Evolutionary conservation across 208 protist genomes (phyloP).

Genomic region (Leishmania gerbilli): DNA sequence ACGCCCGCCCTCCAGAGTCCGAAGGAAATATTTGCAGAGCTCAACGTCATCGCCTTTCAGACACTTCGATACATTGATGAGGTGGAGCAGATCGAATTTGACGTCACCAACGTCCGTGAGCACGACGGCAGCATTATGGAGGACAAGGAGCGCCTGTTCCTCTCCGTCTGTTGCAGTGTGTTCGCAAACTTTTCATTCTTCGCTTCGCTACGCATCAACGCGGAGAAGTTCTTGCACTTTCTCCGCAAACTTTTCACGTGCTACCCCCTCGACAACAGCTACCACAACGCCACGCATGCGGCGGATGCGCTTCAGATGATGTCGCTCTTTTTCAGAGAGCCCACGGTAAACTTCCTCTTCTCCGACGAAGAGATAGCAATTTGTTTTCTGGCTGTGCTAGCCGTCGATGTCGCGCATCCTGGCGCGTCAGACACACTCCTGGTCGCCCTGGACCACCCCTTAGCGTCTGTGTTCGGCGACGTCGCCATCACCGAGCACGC

Average conservation of each 20-base stretch:
- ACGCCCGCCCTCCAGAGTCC: slow-evolving; percentile 64
- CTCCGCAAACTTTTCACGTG: slow-evolving; percentile 56
- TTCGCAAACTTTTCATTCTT: slow-evolving; percentile 85
- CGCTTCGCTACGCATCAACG: slow-evolving; percentile 46
- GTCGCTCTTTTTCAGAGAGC: slow-evolving; percentile 78
- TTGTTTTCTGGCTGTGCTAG: slow-evolving; percentile 70
- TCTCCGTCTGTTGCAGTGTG: slow-evolving; percentile 82
- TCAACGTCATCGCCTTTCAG: slow-evolving; percentile 72
- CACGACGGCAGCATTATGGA: slow-evolving; percentile 77
- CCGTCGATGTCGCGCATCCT: slow-evolving; percentile 79
- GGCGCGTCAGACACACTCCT: slow-evolving; percentile 80
- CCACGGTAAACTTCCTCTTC: slow-evolving; percentile 72
- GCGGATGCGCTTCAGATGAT: slow-evolving; percentile 86
- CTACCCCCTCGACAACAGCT: slow-evolving; percentile 67
- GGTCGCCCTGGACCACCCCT: slow-evolving; percentile 64
- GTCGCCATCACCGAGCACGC: slow-evolving; percentile 51
- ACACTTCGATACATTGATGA: slow-evolving; percentile 82
- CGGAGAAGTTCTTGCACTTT: slow-evolving; percentile 69
- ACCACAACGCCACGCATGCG: slow-evolving; percentile 83
- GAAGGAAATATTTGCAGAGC: slow-evolving; percentile 60
- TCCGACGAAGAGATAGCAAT: slow-evolving; percentile 87
- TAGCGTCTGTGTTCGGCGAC: slow-evolving; percentile 75
- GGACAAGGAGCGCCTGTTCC: slow-evolving; percentile 74
- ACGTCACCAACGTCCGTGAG: slow-evolving; percentile 60
- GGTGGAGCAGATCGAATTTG: slow-evolving; percentile 79